Base-by-base conservation (phyloP, 768 basidiomycete genomes). In the Lepiota subincarnata region DNA sequence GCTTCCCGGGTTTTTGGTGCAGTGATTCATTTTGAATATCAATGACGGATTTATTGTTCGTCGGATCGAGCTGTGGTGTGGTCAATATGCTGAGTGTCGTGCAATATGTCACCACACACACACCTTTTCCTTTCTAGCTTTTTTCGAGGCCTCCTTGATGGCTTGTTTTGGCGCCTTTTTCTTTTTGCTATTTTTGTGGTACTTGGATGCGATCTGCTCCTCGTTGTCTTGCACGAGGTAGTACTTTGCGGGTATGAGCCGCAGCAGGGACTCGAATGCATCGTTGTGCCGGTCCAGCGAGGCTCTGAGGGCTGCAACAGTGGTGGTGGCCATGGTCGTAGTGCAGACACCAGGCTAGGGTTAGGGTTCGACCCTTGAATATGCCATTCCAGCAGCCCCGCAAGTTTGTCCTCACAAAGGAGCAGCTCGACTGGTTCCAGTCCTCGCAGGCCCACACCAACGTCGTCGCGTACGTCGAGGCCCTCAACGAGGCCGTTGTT, bases 181-280 rank as follows among this genome's bases (percentile, higher is more conserved):
- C 59, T 92, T 89, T 71, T 92, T 95, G 70, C 84, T 93, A 68
- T 93, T 86, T 67, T 92, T 92, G 59, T 89, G 87, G 64, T 84
- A 92, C 67, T 85, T 92, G 19, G 80, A 83, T 4, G 79, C 73
- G 41, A 72, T 68, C 82, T 86, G 82, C 55, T 87, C 86, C 47
- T 86, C 82, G 1, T 74, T 79, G 16, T 88, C 86, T 37, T 74
- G 77, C 1, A 82, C 79, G 45, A 97, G 73, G 69, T 98, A 98
- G 66, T 89, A 92, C 72, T 87, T 87, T 4, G 94, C 79, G 0
- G 96, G 96, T 51, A 98, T 97, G 42, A 97, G 80, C 37, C 77
- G 82, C 1, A 97, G 74, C 4, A 98, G 74, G 0, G 82, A 74
- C 63, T 94, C 92, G 61, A 99, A 98, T 0, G 84, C 82, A 22